Evolutionary conservation across 1,139 yeast genomes (phyloP).

Genomic region (Candida glucosophila): DNA sequence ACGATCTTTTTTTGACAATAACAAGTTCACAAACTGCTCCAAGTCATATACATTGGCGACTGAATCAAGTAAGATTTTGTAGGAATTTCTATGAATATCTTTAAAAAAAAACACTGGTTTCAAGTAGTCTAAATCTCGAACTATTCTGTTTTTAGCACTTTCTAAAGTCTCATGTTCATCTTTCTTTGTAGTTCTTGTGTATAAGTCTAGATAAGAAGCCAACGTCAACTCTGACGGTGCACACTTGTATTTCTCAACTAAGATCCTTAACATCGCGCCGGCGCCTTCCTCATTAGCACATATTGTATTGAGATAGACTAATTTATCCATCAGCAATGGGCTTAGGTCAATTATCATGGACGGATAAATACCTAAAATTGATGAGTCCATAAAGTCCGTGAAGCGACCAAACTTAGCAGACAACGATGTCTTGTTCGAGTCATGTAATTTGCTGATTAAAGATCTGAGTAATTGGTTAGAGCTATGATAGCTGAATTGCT

Average conservation of each 20-base stretch:
- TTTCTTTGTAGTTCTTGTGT: conserved; percentile 4
- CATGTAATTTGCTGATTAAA: conserved; percentile 8
- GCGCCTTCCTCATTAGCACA: conserved; percentile 14
- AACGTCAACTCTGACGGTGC: conserved; percentile 22
- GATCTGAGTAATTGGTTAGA: conserved; percentile 10
- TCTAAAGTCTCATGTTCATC: not conserved
- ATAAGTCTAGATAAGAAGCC: conserved; percentile 11
- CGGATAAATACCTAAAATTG: conserved; percentile 7
- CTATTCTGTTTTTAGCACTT: conserved; percentile 6
- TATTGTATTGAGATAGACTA: conserved; percentile 16
- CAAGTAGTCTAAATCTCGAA: conserved; percentile 18
- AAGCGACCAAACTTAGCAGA: conserved; percentile 6
- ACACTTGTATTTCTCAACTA: conserved; percentile 11
- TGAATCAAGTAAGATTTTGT: conserved; percentile 16
- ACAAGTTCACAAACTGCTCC: conserved; percentile 19
- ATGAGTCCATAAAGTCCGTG: conserved; percentile 5
- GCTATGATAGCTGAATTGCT: conserved; percentile 12
- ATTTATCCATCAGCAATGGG: conserved; percentile 16
- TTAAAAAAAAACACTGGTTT: conserved; percentile 25
- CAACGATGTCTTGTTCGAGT: conserved; percentile 6
- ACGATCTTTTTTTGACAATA: not conserved
- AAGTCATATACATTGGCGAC: conserved; percentile 20
- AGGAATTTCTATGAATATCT: conserved; percentile 11
- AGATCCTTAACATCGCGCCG: conserved; percentile 9
- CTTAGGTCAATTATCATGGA: conserved; percentile 11